Base-by-base conservation (phyloP, 495 filamentous ascomycete species). In the Terfezia claveryi region DNA sequence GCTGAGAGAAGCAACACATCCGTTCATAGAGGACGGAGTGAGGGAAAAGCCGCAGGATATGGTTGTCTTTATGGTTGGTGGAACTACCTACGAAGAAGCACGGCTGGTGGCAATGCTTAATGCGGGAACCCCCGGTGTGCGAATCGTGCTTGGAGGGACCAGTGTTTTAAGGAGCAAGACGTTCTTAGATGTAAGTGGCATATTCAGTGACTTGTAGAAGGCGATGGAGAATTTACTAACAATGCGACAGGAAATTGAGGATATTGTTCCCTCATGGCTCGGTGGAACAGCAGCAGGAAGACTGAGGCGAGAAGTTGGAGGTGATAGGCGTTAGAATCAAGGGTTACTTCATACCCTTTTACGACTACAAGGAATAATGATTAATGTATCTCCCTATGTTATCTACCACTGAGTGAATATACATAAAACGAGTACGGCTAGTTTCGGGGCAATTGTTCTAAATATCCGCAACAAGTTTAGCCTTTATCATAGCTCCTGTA, bases 31-130 rank as follows among this genome's bases (percentile, higher is more conserved):
- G 55, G 86, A 85, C 16, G 81, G 82, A 14, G 93, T 85, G 9
- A 74, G 80, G 41, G 91, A 96, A 61, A 98, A 95, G 64, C 91
- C 91, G 20, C 91, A 98, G 66, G 92, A 98, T 67, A 82, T 96
- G 49, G 75, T 98, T 38, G 76, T 96, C 14, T 96, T 98, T 64
- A 83, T 96, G 64, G 73, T 94, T 52, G 91, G 92, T 20, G 91
- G 91, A 7, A 79, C 79, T 4, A 98, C 91, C 1, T 96, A 94
- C 63, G 91, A 96, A 67, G 91, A 98, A 68, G 88, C 92, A 3
- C 94, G 92, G 72, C 83, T 83, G 72, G 78, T 95, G 3, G 87
- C 89, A 8, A 78, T 87, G 62, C 78, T 96, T 57, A 98, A 96
- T 71, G 87, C 87, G 23, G 84, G 80, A 53, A 82, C 82, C 8